phyloP scores from a whole-genome alignment of 164 flowering plant genomes.

The Warburgia ugandensis region DNA sequence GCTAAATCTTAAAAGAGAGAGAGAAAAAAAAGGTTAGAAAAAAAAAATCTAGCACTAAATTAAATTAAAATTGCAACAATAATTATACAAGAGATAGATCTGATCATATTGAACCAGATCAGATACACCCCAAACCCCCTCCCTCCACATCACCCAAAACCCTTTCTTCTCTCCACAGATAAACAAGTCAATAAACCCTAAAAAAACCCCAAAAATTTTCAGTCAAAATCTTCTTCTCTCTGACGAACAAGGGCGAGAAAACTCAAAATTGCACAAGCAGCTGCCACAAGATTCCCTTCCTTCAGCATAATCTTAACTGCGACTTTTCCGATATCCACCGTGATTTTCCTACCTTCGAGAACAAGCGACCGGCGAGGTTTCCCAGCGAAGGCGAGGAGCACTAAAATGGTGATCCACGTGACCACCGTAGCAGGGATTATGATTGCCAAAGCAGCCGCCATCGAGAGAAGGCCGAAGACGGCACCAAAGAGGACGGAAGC shows the following conservation, averaged over 20 bases:
- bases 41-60: too few species aligned
- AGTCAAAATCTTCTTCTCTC: neutral
- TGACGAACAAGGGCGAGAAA: slow-evolving; percentile 17
- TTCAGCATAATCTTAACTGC: slow-evolving; percentile 31
- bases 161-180: too few species aligned
- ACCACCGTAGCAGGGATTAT: slow-evolving; percentile 59
- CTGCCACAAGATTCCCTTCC: slow-evolving; percentile 33
- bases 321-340: slow-evolving; percentile 42
- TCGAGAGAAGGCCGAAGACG: slow-evolving; percentile 20
- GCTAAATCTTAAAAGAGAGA: too few species aligned
- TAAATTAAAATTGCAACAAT: too few species aligned
- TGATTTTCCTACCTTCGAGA: slow-evolving; percentile 49
- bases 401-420: slow-evolving; percentile 70
- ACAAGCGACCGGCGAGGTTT: slow-evolving; percentile 52
- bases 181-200: too few species aligned
- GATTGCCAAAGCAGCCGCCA: slow-evolving; percentile 27
- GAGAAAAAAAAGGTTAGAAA: too few species aligned
- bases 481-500: slow-evolving; percentile 14
- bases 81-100: too few species aligned
- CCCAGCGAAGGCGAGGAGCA: slow-evolving; percentile 61
- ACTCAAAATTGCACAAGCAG: slow-evolving; percentile 36
- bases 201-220: too few species aligned
- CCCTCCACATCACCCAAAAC: too few species aligned
- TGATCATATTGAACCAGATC: too few species aligned
- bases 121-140: too few species aligned